Evolutionary conservation across 1,284 basidiomycete species (phyloP).

Genomic region (Stereum hirsutum): DNA sequence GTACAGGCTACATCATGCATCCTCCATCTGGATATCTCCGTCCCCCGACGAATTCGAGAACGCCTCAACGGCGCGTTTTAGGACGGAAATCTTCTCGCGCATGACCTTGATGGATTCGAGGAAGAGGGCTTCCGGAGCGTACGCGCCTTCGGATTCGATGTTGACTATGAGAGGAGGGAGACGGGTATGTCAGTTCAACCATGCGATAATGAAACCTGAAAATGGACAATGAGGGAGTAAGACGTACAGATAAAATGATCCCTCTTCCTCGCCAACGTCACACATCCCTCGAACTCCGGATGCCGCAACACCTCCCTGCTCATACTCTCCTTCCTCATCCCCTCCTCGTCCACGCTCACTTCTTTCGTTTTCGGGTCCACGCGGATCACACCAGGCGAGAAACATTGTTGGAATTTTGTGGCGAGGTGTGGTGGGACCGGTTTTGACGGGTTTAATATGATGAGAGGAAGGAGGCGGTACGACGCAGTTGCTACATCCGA

Average conservation of each 20-base stretch:
- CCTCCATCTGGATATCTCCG: constrained; percentile 32
- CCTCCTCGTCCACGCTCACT: constrained; percentile 51
- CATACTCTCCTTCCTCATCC: constrained; percentile 83
- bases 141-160: constrained; percentile 87
- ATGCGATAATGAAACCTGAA: not conserved
- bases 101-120: constrained; percentile 80
- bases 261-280: constrained; percentile 79
- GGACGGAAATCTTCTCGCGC: constrained; percentile 65
- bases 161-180: no score
- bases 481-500: constrained; percentile 74
- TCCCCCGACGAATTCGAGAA: constrained; percentile 24
- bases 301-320: constrained; percentile 90
- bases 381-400: constrained; percentile 84
- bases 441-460: constrained; percentile 64
- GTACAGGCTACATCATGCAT: constrained; percentile 1
- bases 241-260: constrained; percentile 91
- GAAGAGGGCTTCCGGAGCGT: constrained; percentile 78
- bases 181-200: no score
- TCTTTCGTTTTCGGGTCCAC: constrained; percentile 50
- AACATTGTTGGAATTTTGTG: constrained; percentile 82
- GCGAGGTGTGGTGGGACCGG: constrained; percentile 57
- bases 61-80: constrained; percentile 50
- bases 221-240: no score
- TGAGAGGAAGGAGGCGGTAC: constrained; percentile 87
- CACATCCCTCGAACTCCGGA: constrained; percentile 82